Base-by-base conservation (phyloP, 225 moss, liverwort and hornwort species). In the Asterella californica region DNA sequence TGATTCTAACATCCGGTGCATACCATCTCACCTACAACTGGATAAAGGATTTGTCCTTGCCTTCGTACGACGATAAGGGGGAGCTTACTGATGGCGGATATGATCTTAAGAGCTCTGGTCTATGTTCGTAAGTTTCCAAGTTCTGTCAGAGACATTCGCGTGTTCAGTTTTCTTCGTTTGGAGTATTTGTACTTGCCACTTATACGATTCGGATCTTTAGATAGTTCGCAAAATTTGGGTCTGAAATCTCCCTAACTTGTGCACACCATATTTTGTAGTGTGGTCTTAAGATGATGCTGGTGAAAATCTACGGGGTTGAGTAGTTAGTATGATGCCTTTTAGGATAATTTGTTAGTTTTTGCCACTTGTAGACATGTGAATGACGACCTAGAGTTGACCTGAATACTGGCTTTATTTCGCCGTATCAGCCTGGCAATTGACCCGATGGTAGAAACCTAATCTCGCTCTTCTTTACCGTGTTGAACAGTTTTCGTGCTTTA, bases 11-110 rank as follows among this genome's bases (percentile, higher is more conserved):
- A 0, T 89, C 94, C 9, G 92, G 75, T 70, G 74, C 81, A 52
- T 92, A 92, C 85, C 91, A 97, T 83, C 66, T 93, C 7, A 86
- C 90, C 32, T 94, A 94, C 79, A 91, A 86, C 75, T 94, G 92
- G 87, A 82, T 97, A 60, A 90, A 93, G 82, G 82, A 86, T 75
- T 87, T 97, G 88, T 91, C 97, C 55, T 83, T 80, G 83, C 92
- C 91, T 37, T 79, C 82, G 46, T 70, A 90, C 21, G 88, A 91
- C 75, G 93, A 89, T 17, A 53, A 86, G 9, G 92, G 92, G 14
- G 97, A 94, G 84, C 92, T 97, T 33, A 49, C 90, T 61, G 94
- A 97, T 77, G 97, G 97, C 0, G 97, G 97, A 64, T 90, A 87
- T 42, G 97, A 97, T 78, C 91, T 97, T 91, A 97, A 38, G 59